Evolutionary conservation across 768 basidiomycete species (phyloP).

Genomic region (Mycena olivaceomarginata): DNA sequence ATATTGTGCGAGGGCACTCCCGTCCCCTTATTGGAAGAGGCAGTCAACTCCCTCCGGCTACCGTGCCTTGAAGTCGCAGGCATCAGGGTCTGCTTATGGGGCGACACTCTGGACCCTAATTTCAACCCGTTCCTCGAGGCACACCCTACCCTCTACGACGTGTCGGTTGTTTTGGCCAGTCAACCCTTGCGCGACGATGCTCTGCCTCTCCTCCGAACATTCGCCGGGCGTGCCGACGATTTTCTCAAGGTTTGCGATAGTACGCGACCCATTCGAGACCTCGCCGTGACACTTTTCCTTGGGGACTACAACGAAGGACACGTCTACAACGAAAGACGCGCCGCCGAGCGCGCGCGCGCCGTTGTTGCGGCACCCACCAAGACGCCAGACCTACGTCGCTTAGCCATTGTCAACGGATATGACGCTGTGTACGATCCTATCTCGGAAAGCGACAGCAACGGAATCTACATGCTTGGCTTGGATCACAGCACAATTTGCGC

Average conservation of each 20-base stretch:
- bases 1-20: not conserved
- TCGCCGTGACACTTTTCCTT: constrained; percentile 27
- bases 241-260: constrained; percentile 34
- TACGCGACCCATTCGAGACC: constrained; percentile 24
- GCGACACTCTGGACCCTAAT: constrained; percentile 17
- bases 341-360: constrained; percentile 10
- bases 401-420: constrained; percentile 28
- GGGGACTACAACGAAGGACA: constrained; percentile 16
- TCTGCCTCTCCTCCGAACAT: constrained; percentile 26
- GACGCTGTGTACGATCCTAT: constrained; percentile 4
- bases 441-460: not conserved
- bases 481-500: constrained; percentile 25
- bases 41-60: constrained; percentile 23
- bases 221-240: constrained; percentile 24
- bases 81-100: constrained; percentile 11
- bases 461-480: constrained; percentile 25
- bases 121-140: constrained; percentile 32
- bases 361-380: constrained; percentile 28
- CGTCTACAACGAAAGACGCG: constrained; percentile 20
- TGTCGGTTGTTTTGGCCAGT: constrained; percentile 5
- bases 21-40: constrained; percentile 17
- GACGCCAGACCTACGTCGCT: constrained; percentile 24
- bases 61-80: constrained; percentile 29
- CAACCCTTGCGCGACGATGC: constrained; percentile 21
- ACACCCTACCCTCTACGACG: constrained; percentile 18